Evolutionary conservation across 768 basidiomycete species (phyloP).

Genomic region (Boletus sp.): DNA sequence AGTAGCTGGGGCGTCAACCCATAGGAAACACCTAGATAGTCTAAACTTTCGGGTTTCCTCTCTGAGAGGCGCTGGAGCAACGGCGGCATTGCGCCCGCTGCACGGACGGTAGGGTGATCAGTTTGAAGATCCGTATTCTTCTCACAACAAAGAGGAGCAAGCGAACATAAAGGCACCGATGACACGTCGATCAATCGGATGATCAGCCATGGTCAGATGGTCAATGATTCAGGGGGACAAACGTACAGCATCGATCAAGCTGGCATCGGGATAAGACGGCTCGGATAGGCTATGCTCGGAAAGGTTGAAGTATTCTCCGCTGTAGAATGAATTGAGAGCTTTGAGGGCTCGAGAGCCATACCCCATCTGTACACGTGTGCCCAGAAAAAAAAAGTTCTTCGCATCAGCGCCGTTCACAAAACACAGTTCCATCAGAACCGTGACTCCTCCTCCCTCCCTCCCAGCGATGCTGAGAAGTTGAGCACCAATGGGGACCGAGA

Average conservation of each 20-base stretch:
- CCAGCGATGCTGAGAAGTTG: neutral
- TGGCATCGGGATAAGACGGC: constrained; percentile 58
- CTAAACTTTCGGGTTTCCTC: constrained; percentile 82
- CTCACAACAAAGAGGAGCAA: neutral
- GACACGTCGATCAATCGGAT: neutral
- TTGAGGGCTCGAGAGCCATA: constrained; percentile 90
- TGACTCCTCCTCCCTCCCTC: neutral
- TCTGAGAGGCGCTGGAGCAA: constrained; percentile 88
- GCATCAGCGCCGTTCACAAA: constrained; percentile 1
- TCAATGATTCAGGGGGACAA: neutral
- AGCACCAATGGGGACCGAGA: neutral
- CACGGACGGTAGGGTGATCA: constrained; percentile 72
- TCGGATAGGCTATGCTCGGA: constrained; percentile 57
- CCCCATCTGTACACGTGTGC: constrained; percentile 67
- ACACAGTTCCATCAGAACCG: neutral
- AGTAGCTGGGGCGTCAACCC: constrained; percentile 86
- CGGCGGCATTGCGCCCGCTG: constrained; percentile 82
- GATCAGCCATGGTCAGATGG: neutral
- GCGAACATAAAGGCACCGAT: neutral
- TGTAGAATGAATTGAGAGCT: constrained; percentile 85
- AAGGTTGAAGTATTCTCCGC: constrained; percentile 86
- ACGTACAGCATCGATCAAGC: constrained; percentile 46
- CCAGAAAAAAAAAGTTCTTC: neutral
- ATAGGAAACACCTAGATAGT: constrained; percentile 96
- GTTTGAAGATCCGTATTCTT: constrained; percentile 61